Evolutionary conservation across 352 stramenopile genomes (phyloP).

Genomic region (Salisapilia sapeloensis): DNA sequence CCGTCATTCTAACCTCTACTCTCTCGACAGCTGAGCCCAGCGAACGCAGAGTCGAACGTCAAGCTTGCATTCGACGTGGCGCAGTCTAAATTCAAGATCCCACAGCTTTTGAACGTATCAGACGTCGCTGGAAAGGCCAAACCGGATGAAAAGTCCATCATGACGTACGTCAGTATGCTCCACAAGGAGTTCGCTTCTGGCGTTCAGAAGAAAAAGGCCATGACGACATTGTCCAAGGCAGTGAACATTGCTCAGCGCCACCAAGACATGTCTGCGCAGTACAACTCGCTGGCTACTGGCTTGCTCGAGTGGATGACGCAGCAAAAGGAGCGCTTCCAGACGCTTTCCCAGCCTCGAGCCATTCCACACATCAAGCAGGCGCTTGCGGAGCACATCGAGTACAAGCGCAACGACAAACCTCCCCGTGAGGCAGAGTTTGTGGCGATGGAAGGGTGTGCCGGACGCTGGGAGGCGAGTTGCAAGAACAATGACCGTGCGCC

Average conservation of each 20-base stretch:
- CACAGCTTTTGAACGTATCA: slow-evolving; percentile 71
- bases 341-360: slow-evolving; percentile 37
- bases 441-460: slow-evolving; percentile 54
- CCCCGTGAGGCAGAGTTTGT: slow-evolving; percentile 70
- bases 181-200: slow-evolving; percentile 85
- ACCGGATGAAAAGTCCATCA: slow-evolving; percentile 85
- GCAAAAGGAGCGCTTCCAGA: slow-evolving; percentile 64
- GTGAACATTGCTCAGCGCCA: slow-evolving; percentile 82
- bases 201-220: slow-evolving; percentile 79
- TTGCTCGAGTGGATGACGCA: slow-evolving; percentile 55
- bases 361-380: slow-evolving; percentile 55
- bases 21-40: slow-evolving; percentile 28
- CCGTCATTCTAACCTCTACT: no score
- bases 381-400: slow-evolving; percentile 46
- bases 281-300: slow-evolving; percentile 42
- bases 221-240: slow-evolving; percentile 82
- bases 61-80: slow-evolving; percentile 75
- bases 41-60: slow-evolving; percentile 53
- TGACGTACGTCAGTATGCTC: slow-evolving; percentile 82
- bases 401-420: slow-evolving; percentile 80
- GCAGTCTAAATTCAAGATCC: slow-evolving; percentile 75
- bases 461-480: slow-evolving; percentile 71
- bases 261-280: slow-evolving; percentile 63
- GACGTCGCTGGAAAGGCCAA: slow-evolving; percentile 74
- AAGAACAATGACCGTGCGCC: slow-evolving; percentile 76